Conservation (phyloP, 2,329 filamentous ascomycete species). For the Phaeosphaeria sp. region DNA sequence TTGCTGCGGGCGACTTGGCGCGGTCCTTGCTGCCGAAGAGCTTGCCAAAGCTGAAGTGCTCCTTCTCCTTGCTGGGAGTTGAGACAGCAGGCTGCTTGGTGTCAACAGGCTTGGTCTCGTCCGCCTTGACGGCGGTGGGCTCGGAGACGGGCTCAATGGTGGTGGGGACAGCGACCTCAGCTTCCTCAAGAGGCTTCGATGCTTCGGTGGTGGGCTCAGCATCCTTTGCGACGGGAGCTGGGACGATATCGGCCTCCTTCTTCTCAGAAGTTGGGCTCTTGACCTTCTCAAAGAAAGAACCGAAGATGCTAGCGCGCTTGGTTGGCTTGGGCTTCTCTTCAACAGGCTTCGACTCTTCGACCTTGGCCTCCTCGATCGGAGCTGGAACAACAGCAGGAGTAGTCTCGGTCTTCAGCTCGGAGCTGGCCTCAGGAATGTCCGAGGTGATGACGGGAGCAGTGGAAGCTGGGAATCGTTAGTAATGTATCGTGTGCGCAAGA, state of each 20-base stretch:
- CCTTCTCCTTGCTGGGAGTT: constrained; percentile 31
- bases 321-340: constrained; percentile 64
- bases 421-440: constrained; percentile 33
- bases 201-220: constrained; percentile 49
- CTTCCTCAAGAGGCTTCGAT: constrained; percentile 42
- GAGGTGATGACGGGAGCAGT: constrained; percentile 45
- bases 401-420: constrained; percentile 56
- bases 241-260: constrained; percentile 70
- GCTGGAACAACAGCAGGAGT: constrained; percentile 20
- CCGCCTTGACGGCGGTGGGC: constrained; percentile 35
- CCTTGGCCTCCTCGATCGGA: constrained; percentile 51
- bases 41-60: constrained; percentile 62
- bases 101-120: constrained; percentile 35
- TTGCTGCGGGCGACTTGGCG: constrained; percentile 50
- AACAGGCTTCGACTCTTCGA: constrained; percentile 51
- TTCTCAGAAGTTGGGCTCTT: constrained; percentile 65
- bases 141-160: constrained; percentile 31
- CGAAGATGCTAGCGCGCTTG: constrained; percentile 88
- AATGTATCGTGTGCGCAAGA: neutral
- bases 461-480: constrained; percentile 25
- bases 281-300: constrained; percentile 70
- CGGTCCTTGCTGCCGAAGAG: constrained; percentile 61
- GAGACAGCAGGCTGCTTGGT: constrained; percentile 24
- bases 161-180: constrained; percentile 48
- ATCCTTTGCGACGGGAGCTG: constrained; percentile 56